Base-by-base conservation (phyloP, 2,329 filamentous ascomycete species). In the Magnaporthiopsis rhizophila region DNA sequence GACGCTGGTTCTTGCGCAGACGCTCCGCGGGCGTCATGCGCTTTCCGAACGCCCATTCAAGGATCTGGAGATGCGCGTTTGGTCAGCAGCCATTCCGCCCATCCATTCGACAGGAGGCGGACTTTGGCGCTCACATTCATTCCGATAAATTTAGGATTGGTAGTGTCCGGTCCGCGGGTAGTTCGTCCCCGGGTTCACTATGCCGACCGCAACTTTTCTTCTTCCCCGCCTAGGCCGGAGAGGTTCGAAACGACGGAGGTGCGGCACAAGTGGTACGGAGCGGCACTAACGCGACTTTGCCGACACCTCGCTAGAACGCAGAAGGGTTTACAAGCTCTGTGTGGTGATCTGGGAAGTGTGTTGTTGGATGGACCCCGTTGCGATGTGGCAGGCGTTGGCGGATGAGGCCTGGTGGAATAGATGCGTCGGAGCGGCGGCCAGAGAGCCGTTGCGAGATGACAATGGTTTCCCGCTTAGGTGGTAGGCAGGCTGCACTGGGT, bases 31-130 rank as follows among this genome's bases (percentile, higher is more conserved):
- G 94, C 82, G 95, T 99, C 86, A 98, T 96, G 78, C 95, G 95
- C 86, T 97, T 98, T 70, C 95, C 95, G 74, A 99, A 99, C 56
- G 94, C 94, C 93, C 95, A 99, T 86, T 99, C 95, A 67, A 99
- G 86, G 74, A 98, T 91, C 91, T 97, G 71, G n/a, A 34, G 28
- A 50, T 24, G 12, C 30, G 30, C 4, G 11, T 28, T 3, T 36
- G 18, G 26, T 34, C 26, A 62, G 61, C 32, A 13, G 15, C 45
- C 45, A 53, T 21, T 53, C 45, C 45, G 8, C 6, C 9, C 21
- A 11, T 18, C n/a, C 26, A 2, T 12, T 13, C 21, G 24, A 8
- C 13, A 6, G 57, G 12, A 8, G 56, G 56, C n/a, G 11, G 56
- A 8, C n/a, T 58, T 26, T 11, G 45, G 15, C 1, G 60, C 32